Evolutionary conservation across 768 basidiomycete genomes (phyloP).

Genomic region (Rhizopogon vesiculosus): DNA sequence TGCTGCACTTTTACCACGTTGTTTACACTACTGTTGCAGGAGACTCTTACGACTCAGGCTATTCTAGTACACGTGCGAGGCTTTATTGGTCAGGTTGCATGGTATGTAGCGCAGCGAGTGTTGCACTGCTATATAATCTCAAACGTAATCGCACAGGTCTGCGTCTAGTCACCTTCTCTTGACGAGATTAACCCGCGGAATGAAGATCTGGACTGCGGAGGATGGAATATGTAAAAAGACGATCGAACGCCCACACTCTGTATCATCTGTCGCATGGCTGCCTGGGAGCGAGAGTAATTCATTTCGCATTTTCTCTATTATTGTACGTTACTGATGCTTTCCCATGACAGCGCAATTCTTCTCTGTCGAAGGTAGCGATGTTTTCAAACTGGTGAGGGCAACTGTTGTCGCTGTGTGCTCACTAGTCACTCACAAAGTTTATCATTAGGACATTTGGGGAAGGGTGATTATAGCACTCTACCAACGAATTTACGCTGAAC

Average conservation of each 20-base stretch:
- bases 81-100: slow-evolving; percentile 53
- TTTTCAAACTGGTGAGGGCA: slow-evolving; percentile 39
- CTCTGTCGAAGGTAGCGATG: slow-evolving; percentile 44
- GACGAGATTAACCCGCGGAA: slow-evolving; percentile 42
- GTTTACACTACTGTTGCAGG: slow-evolving; percentile 24
- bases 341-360: slow-evolving; percentile 37
- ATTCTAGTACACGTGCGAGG: slow-evolving; percentile 47
- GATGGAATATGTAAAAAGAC: slow-evolving; percentile 47
- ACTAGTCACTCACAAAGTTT: slow-evolving; percentile 11
- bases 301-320: neutral
- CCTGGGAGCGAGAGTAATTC: slow-evolving; percentile 41
- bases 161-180: slow-evolving; percentile 41
- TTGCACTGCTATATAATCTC: neutral
- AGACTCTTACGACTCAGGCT: slow-evolving; percentile 39
- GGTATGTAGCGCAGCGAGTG: slow-evolving; percentile 23
- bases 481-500: neutral
- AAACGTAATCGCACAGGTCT: slow-evolving; percentile 31
- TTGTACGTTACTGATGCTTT: slow-evolving; percentile 9
- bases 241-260: slow-evolving; percentile 40
- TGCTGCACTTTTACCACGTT: slow-evolving; percentile 6
- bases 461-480: slow-evolving; percentile 18
- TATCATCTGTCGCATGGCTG: slow-evolving; percentile 51
- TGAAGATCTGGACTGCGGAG: slow-evolving; percentile 55
- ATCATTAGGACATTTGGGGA: slow-evolving; percentile 39
- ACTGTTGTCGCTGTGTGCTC: slow-evolving; percentile 4